Conservation (phyloP, 2,329 filamentous ascomycete genomes). For the Periglandula ipomoeae region DNA sequence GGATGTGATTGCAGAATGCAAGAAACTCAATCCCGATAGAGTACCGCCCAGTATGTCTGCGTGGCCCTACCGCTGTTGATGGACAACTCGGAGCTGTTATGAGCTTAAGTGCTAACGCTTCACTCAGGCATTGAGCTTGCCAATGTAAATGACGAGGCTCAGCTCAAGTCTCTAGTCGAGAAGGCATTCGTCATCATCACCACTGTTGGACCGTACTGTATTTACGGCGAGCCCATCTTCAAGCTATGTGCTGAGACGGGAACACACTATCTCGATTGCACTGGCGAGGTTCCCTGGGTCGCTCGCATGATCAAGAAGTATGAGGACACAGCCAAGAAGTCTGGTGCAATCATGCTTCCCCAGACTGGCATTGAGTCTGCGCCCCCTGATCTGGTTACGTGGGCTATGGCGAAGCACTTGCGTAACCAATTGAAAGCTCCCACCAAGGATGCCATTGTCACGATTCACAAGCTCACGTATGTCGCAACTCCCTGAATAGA, state of each 20-base stretch:
- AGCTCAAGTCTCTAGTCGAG: constrained; percentile 39
- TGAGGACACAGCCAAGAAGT: constrained; percentile 39
- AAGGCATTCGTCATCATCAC: constrained; percentile 49
- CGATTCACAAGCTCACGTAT: constrained; percentile 33
- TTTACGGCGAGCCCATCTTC: constrained; percentile 49
- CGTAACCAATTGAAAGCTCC: constrained; percentile 39
- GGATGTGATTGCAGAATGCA: constrained; percentile 56
- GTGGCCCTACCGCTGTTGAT: neutral
- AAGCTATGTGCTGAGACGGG: constrained; percentile 52
- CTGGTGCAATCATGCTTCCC: constrained; percentile 50
- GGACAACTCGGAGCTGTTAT: constrained; percentile 1
- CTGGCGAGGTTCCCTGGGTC: constrained; percentile 51
- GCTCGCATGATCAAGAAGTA: constrained; percentile 53
- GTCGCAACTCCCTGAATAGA: constrained; percentile 7
- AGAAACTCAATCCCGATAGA: constrained; percentile 59
- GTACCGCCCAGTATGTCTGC: constrained; percentile 51
- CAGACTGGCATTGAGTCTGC: constrained; percentile 55
- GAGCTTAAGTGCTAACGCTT: neutral
- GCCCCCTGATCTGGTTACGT: constrained; percentile 50
- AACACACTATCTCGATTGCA: constrained; percentile 57
- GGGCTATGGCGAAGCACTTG: constrained; percentile 40
- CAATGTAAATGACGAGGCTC: constrained; percentile 33
- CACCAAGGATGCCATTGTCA: constrained; percentile 45
- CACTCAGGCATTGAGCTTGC: constrained; percentile 42
- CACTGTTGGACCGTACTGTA: constrained; percentile 49